Evolutionary conservation across 2,329 filamentous ascomycete genomes (phyloP).

Genomic region (Immersiporthe knoxdaviesiana): DNA sequence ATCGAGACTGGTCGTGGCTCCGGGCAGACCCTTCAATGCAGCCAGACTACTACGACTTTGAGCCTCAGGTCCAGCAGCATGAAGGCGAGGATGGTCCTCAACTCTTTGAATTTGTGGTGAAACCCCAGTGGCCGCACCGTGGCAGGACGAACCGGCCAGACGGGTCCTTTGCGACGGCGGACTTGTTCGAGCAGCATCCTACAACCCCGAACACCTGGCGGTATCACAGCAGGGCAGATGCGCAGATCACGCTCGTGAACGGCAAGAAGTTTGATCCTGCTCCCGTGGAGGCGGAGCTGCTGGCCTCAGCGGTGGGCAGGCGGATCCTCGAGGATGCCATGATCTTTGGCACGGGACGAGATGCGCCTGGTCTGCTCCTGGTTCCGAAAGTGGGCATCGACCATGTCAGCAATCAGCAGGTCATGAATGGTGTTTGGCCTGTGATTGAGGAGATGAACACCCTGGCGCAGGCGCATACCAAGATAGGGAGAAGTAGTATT

Average conservation of each 20-base stretch:
- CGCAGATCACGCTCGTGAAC: slow-evolving; percentile 64
- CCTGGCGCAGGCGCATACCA: slow-evolving; percentile 53
- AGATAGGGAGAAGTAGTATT: slow-evolving; percentile 55
- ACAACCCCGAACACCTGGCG: slow-evolving; percentile 59
- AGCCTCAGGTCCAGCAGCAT: slow-evolving; percentile 39
- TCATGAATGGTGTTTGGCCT: slow-evolving; percentile 48
- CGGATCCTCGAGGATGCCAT: slow-evolving; percentile 55
- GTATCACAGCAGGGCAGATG: slow-evolving; percentile 64
- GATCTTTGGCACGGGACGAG: slow-evolving; percentile 62
- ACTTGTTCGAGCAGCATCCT: slow-evolving; percentile 62
- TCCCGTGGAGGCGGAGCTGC: slow-evolving; percentile 60
- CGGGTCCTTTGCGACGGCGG: slow-evolving; percentile 65
- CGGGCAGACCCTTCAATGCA: slow-evolving; percentile 39
- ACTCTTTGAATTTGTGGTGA: slow-evolving; percentile 59
- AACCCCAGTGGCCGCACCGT: slow-evolving; percentile 60
- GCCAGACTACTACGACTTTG: slow-evolving; percentile 47
- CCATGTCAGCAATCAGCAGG: slow-evolving; percentile 36
- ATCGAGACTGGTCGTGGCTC: slow-evolving; percentile 66
- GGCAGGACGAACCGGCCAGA: slow-evolving; percentile 61
- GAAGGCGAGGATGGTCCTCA: slow-evolving; percentile 35
- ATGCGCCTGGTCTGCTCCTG: slow-evolving; percentile 60
- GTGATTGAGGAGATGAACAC: slow-evolving; percentile 51
- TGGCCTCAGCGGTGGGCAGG: slow-evolving; percentile 40
- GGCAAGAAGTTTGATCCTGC: slow-evolving; percentile 72
- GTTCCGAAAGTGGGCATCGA: slow-evolving; percentile 44